Base-by-base conservation (phyloP, 2,329 filamentous ascomycete genomes). In the Claviceps cyperi region DNA sequence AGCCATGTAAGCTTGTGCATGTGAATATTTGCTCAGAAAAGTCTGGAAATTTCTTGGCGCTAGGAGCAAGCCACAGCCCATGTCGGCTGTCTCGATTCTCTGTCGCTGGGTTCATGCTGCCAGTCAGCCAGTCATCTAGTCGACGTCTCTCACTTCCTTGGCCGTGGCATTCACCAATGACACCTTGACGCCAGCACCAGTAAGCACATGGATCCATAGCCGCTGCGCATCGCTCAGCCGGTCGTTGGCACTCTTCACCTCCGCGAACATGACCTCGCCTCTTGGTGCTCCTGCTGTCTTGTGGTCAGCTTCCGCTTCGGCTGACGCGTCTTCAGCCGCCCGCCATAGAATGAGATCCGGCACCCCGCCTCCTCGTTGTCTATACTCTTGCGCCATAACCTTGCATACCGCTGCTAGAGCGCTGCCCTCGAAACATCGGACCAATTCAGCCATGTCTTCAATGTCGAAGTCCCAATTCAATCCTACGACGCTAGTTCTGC, bases 341-440 rank as follows among this genome's bases (percentile, higher is more conserved):
- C 80, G 78, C 92, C 92, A 98, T 2, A 98, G 74, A 55, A 98
- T 85, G 54, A 98, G 69, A 71, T 98, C 92, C 3, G 92, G 92
- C 53, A 98, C 83, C 0, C 92, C 92, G 15, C 88, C 85, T 4
- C 86, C 87, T 47, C 92, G 73, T 58, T 87, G 83, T 55, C 81
- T 79, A 66, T 98, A 98, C 64, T 98, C 92, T 67, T 98, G 90
- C 40, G 88, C 90, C 76, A 97, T 81, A 40, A 97, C 88, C 66
- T 91, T 92, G 69, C 92, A 96, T 32, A 97, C 75, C 0, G 81
- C 81, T 5, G 86, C 86, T 52, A 98, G 71, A 1, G 86, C 88
- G 53, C 81, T 78, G n/a, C 86, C 83, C 32, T 81, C 74, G 61
- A 95, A 95, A 67, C 86, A 91, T 22, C 68, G 62, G 5, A 83